Evolutionary conservation across 2,329 filamentous ascomycete genomes (phyloP).

Genomic region (Plectosphaerella sp.): DNA sequence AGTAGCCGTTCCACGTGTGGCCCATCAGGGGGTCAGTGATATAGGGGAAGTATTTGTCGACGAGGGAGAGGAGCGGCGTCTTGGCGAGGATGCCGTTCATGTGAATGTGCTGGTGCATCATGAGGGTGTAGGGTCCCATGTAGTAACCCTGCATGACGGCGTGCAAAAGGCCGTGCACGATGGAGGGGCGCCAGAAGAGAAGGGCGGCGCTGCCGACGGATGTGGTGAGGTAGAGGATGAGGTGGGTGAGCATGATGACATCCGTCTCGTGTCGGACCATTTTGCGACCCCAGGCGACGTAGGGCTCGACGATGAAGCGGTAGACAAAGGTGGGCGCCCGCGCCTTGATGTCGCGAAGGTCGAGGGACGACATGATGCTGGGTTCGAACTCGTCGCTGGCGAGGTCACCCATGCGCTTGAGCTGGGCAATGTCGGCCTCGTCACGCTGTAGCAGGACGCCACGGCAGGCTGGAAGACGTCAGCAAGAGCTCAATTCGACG

Average conservation of each 20-base stretch:
- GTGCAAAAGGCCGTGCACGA: constrained; percentile 63
- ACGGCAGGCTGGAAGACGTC: too few species aligned
- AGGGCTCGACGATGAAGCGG: constrained; percentile 52
- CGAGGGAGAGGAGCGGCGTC: constrained; percentile 32
- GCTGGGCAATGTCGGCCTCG: constrained; percentile 24
- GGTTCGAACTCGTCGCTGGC: constrained; percentile 36
- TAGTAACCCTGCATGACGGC: constrained; percentile 62
- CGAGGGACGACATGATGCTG: constrained; percentile 36
- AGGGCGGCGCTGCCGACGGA: constrained; percentile 64
- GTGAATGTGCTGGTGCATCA: constrained; percentile 85
- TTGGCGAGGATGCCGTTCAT: constrained; percentile 63
- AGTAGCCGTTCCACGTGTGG: constrained; percentile 83
- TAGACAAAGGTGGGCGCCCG: constrained; percentile 32
- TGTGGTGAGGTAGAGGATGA: constrained; percentile 66
- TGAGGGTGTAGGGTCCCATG: constrained; percentile 69
- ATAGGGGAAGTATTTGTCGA: constrained; percentile 69
- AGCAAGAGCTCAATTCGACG: too few species aligned
- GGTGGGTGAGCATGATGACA: constrained; percentile 73
- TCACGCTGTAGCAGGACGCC: constrained; percentile 9
- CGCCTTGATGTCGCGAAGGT: constrained; percentile 28
- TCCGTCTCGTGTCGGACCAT: constrained; percentile 65
- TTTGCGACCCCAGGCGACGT: constrained; percentile 48
- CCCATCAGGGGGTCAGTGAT: constrained; percentile 72
- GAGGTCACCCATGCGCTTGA: constrained; percentile 38
- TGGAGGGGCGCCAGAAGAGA: constrained; percentile 63